Percentiles rank a stretch among this genome's conserved stretches.
These are phyloP conservation scores for Cinnamomum chago DNA, from an alignment of 164 flowering plant species.

Conservation along the genomic window DNA sequence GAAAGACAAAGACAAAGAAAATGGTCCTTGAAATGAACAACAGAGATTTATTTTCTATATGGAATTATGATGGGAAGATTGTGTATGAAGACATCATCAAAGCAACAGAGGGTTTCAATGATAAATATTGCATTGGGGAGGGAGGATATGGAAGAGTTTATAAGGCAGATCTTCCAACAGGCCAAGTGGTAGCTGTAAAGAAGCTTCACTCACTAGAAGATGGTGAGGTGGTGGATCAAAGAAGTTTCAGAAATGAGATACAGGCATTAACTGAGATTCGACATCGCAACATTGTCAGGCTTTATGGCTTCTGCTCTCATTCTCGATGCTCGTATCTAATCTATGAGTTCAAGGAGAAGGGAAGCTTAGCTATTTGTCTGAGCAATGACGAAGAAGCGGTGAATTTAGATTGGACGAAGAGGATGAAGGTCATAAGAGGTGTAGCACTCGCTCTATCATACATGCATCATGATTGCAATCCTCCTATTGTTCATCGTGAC, in stretches of 20 bases:
- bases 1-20: neutral
- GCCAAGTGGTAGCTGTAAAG: neutral
- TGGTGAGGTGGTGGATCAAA: neutral
- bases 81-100: slow-evolving; percentile 9
- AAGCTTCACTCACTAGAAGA: neutral
- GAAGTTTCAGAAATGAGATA: neutral
- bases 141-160: slow-evolving; percentile 11
- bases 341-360: neutral
- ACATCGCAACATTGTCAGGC: neutral
- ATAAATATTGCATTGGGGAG: slow-evolving; percentile 8
- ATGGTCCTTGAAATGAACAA: neutral
- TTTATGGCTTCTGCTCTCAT: neutral
- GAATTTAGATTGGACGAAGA: neutral
- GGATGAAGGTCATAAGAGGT: neutral
- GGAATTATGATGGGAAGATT: slow-evolving; percentile 8
- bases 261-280: neutral
- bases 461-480: neutral
- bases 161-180: neutral
- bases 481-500: neutral
- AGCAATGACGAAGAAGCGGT: neutral
- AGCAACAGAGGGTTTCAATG: slow-evolving; percentile 9
- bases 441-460: neutral
- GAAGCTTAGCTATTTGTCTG: neutral
- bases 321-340: neutral
- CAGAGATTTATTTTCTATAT: slow-evolving; percentile 7